phyloP scores from a whole-genome alignment of 2,329 filamentous ascomycete species.

The Xylaria sp. region DNA sequence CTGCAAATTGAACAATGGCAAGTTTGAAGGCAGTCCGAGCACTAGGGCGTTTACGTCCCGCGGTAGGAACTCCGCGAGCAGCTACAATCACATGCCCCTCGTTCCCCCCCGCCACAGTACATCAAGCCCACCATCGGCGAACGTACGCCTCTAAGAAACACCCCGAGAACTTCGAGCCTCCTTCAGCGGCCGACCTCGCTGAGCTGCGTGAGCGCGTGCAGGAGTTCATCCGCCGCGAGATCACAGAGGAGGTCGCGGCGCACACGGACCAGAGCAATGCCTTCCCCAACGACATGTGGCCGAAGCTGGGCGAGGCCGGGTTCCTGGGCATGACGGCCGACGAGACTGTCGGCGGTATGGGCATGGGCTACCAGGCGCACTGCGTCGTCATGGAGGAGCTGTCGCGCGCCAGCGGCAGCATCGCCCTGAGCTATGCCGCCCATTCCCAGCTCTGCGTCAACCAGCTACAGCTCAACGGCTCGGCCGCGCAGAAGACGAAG shows the following conservation, averaged over 20 bases:
- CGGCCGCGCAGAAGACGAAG: slow-evolving; percentile 78
- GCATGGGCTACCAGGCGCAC: slow-evolving; percentile 96
- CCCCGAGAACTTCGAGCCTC: slow-evolving; percentile 72
- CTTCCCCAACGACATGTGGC: slow-evolving; percentile 93
- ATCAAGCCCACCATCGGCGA: slow-evolving; percentile 49
- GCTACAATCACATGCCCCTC: slow-evolving; percentile 25
- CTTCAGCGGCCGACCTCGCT: slow-evolving; percentile 76
- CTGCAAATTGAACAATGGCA: slow-evolving; percentile 53
- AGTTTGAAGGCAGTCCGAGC: slow-evolving; percentile 55
- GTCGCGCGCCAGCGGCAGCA: slow-evolving; percentile 83
- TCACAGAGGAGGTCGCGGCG: slow-evolving; percentile 83
- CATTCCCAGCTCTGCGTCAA: slow-evolving; percentile 98
- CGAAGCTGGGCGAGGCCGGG: slow-evolving; percentile 89
- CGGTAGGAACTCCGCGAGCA: slow-evolving; percentile 36
- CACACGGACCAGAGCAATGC: slow-evolving; percentile 86
- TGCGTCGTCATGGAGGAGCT: slow-evolving; percentile 96
- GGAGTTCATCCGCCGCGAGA: slow-evolving; percentile 90
- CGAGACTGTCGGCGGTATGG: slow-evolving; percentile 88
- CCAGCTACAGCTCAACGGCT: slow-evolving; percentile 92
- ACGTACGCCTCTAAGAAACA: slow-evolving; percentile 70
- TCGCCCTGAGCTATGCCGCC: slow-evolving; percentile 92
- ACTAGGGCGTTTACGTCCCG: slow-evolving; percentile 43
- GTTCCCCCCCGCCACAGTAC: slow-evolving; percentile 46
- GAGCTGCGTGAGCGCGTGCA: slow-evolving; percentile 87
- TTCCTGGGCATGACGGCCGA: slow-evolving; percentile 94